Base-by-base conservation (phyloP, 139 green algal genomes). In the Chara braunii region DNA sequence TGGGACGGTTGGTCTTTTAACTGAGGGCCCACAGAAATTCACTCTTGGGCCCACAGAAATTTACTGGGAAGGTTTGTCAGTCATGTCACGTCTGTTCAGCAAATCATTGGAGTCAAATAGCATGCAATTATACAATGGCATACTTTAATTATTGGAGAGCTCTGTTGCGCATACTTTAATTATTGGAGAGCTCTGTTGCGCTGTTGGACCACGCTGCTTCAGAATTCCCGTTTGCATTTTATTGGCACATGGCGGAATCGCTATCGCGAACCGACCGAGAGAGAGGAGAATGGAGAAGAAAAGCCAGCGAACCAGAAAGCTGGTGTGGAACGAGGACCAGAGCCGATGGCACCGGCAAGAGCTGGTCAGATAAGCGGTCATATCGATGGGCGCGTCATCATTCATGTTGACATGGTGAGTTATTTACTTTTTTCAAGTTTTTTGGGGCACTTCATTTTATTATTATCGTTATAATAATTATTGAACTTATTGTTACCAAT, bases 391-490 rank as follows among this genome's bases (percentile, higher is more conserved):
- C 6, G 26, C 14, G 44, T 36, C 23, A 83, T 98, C 55, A 76
- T 97, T 1, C 92, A 98, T 60, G 26, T 98, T 5, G 92, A 98
- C 77, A 95, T 98, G 83, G 91, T 48, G 40, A 18, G 40, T 48
- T 48, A 18, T 48, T 48, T 26, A 26, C 18, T 26, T 14, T 14
- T 48, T 48, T 14, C 18, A 18, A 26, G 18, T 48, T 48, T 48
- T 48, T 18, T 26, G 18, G 18, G 40, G 40, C 18, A 48, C 18
- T 48, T 48, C 18, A 18, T 48, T 26, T 26, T 18, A 48, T 26
- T 48, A 48, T 48, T 18, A 18, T 26, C 40, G 18, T 14, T 18
- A 18, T n/a, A n/a, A n/a, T n/a, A n/a, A n/a, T n/a, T n/a, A n/a
- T n/a, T n/a, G n/a, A n/a, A n/a, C n/a, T n/a, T n/a, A n/a, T n/a